Evolutionary conservation across 2,329 filamentous ascomycete species (phyloP).

Genomic region (Periconia digitata): DNA sequence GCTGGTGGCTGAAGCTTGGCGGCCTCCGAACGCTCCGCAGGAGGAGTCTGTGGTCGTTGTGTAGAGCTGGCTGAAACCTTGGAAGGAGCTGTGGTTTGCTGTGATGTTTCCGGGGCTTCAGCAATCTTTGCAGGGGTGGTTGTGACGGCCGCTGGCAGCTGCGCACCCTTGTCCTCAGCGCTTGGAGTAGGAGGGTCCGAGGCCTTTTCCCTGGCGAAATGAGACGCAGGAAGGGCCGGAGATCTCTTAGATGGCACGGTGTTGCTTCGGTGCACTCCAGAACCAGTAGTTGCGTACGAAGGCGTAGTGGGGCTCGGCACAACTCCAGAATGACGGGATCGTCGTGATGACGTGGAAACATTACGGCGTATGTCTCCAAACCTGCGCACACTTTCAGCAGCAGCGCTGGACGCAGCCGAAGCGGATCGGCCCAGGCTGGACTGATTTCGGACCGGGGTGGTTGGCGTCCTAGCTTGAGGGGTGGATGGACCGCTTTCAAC

Average conservation of each 20-base stretch:
- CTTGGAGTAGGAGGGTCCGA: constrained; percentile 55
- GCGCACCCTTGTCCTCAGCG: constrained; percentile 29
- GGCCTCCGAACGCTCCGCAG: constrained; percentile 27
- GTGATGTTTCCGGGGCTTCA: neutral
- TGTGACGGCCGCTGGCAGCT: constrained; percentile 17
- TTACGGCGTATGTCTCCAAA: constrained; percentile 81
- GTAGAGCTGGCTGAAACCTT: constrained; percentile 1
- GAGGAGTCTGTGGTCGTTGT: constrained; percentile 21
- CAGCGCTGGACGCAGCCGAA: constrained; percentile 70
- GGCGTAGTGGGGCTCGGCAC: constrained; percentile 62
- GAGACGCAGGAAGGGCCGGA: constrained; percentile 59
- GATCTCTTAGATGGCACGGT: constrained; percentile 91
- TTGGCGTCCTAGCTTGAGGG: constrained; percentile 54
- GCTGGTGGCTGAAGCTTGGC: constrained; percentile 18
- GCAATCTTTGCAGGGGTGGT: neutral
- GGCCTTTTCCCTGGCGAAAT: constrained; percentile 45
- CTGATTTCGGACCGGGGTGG: constrained; percentile 52
- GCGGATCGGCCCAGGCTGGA: constrained; percentile 70
- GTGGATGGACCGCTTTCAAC: constrained; percentile 67
- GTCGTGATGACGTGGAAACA: constrained; percentile 87
- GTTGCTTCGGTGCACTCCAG: constrained; percentile 76
- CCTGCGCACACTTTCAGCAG: constrained; percentile 81
- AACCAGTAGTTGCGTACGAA: constrained; percentile 45
- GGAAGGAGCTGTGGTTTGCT: constrained; percentile 6
- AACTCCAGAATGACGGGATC: constrained; percentile 74